phyloP scores from a whole-genome alignment of 108 stramenopile species.

The Cyclotella choctawhatcheeana region DNA sequence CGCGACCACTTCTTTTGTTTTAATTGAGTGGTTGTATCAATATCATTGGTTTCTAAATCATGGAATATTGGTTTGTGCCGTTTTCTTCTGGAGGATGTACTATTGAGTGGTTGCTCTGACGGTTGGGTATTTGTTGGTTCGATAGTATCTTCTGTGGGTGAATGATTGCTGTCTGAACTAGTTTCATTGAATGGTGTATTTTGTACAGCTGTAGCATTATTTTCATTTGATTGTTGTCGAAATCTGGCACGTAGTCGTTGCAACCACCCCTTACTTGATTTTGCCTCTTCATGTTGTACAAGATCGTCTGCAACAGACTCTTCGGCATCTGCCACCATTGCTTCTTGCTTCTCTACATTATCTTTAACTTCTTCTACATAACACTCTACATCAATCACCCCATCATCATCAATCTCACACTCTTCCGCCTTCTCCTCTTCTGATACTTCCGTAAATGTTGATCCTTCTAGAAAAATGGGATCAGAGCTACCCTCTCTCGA shows the following conservation, averaged over 20 bases:
- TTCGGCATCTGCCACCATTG: background rate
- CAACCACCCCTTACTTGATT: no score
- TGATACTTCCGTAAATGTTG: slow-evolving; percentile 1
- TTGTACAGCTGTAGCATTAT: no score
- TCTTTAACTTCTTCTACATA: slow-evolving; percentile 7
- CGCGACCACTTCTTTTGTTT: slow-evolving; percentile 42
- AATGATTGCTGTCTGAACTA: background rate
- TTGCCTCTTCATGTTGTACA: background rate
- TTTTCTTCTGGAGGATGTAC: background rate
- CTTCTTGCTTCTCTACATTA: background rate
- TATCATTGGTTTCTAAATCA: slow-evolving; percentile 9
- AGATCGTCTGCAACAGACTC: background rate
- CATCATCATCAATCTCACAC: slow-evolving; percentile 1
- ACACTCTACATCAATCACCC: slow-evolving; percentile 26
- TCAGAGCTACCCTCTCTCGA: background rate
- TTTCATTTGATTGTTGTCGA: no score
- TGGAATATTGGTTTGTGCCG: slow-evolving; percentile 2
- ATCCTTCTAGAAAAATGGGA: background rate
- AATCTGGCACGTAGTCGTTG: no score
- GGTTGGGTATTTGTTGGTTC: background rate
- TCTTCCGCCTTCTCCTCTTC: background rate
- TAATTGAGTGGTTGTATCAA: slow-evolving; percentile 4
- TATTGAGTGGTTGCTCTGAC: background rate
- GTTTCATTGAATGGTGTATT: background rate
- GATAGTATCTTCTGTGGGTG: background rate